A percentile compares a stretch with the other conserved stretches of the same genome.
phyloP scores from a whole-genome alignment of 768 basidiomycete species.

The Lactarius quietus region DNA sequence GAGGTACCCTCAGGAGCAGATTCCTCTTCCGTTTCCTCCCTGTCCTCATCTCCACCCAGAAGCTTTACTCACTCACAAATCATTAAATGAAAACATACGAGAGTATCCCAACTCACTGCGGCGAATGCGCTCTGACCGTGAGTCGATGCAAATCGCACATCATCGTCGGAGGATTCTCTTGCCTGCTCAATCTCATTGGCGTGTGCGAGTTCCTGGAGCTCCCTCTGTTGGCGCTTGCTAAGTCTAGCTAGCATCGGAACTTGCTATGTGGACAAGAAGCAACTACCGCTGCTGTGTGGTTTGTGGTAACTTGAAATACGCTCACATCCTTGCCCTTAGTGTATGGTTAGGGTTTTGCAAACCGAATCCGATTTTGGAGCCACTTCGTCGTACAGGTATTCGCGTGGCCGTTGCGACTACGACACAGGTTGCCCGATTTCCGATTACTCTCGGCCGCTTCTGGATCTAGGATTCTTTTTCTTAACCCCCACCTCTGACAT shows the following conservation, averaged over 20 bases:
- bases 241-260: constrained; percentile 61
- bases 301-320: too few species aligned
- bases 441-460: too few species aligned
- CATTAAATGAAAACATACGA: not conserved
- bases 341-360: too few species aligned
- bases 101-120: constrained; percentile 18
- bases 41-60: constrained; percentile 9
- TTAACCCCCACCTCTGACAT: too few species aligned
- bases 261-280: not conserved
- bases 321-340: too few species aligned
- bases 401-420: too few species aligned
- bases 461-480: too few species aligned
- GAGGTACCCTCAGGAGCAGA: constrained; percentile 4
- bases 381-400: too few species aligned
- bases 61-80: constrained; percentile 16
- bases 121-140: constrained; percentile 21
- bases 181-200: constrained; percentile 40
- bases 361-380: too few species aligned
- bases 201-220: constrained; percentile 73
- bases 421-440: too few species aligned
- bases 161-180: constrained; percentile 31
- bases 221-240: constrained; percentile 85
- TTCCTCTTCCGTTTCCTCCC: constrained; percentile 6
- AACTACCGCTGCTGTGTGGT: not conserved
- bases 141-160: constrained; percentile 20